Evolutionary conservation across 106 monocot species (phyloP).

Genomic region (Dendrobium huoshanense): DNA sequence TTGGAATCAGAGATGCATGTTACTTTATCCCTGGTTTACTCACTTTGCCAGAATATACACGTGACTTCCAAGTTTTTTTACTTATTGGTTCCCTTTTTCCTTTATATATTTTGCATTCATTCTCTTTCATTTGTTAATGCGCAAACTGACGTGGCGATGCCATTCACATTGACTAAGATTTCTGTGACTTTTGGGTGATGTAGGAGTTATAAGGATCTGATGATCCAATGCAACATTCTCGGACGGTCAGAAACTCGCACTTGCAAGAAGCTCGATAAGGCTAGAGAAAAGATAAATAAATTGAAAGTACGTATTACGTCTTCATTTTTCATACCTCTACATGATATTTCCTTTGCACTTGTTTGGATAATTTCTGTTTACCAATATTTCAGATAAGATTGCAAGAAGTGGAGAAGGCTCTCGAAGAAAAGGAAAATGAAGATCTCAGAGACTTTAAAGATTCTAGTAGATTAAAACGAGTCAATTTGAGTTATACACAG

Average conservation of each 20-base stretch:
- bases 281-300: slow-evolving; percentile 74
- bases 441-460: slow-evolving; percentile 45
- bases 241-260: slow-evolving; percentile 74
- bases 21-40: not conserved
- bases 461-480: slow-evolving; percentile 22
- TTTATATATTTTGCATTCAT: not conserved
- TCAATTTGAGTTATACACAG: not conserved
- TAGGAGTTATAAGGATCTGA: slow-evolving; percentile 92
- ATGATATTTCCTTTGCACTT: not conserved
- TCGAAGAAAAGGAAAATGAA: slow-evolving; percentile 68
- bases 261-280: slow-evolving; percentile 60
- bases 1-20: not conserved
- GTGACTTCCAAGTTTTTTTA: not conserved
- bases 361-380: not conserved
- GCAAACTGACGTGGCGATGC: not conserved
- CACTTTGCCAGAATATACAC: not conserved
- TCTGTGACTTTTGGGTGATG: not conserved
- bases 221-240: slow-evolving; percentile 76
- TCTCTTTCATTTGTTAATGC: not conserved
- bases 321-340: not conserved
- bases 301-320: slow-evolving; percentile 35
- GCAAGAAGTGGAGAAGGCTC: slow-evolving; percentile 60
- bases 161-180: not conserved
- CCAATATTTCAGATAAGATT: slow-evolving; percentile 34
- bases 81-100: not conserved